Base-by-base conservation (phyloP, 495 filamentous ascomycete species). In the Penicillium odoratum region DNA sequence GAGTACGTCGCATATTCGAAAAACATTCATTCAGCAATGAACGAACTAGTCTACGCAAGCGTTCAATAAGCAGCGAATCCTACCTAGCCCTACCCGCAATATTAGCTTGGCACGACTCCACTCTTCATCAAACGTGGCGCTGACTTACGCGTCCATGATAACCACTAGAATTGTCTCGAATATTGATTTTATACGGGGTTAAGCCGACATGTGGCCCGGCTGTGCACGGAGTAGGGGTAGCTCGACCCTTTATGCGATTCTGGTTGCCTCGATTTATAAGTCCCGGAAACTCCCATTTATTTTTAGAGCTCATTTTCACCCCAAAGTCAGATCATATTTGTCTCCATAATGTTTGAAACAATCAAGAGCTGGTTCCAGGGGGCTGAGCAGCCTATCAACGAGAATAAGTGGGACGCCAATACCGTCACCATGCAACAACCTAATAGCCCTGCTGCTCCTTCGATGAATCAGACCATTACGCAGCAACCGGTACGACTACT, bases 351-450 rank as follows among this genome's bases (percentile, higher is more conserved):
- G 50, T 58, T 58, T 43, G 43, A 47, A 18, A 21, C 21, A 5
- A 49, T 58, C 25, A 48, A 53, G 18, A 53, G 16, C 34, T 58
- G 56, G 49, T 53, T 58, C 44, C 49, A 53, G 43, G 21, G 31
- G 15, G 44, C 43, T 45, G 42, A 53, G n/a, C 31, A 28, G 50
- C 33, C 56, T 51, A 16, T 25, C 15, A 25, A 15, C 45, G 56
- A 58, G 50, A 53, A 31, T 25, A 48, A 53, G 33, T 58, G 56
- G 50, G 34, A 58, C 50, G 50, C 33, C 30, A 58, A 58, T 16
- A 48, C 56, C 16, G 29, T 58, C 25, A 48, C 56, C 42, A 53
- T 58, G 50, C 49, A 58, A 44, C 50, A 58, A 18, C 56, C 56
- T 1, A 48, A 34, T 26, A 53, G 50, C 31, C 56, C 56, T 13